These are phyloP conservation scores for Asterochloris erici DNA, from an alignment of 139 green algal species.

Conservation along the genomic window DNA sequence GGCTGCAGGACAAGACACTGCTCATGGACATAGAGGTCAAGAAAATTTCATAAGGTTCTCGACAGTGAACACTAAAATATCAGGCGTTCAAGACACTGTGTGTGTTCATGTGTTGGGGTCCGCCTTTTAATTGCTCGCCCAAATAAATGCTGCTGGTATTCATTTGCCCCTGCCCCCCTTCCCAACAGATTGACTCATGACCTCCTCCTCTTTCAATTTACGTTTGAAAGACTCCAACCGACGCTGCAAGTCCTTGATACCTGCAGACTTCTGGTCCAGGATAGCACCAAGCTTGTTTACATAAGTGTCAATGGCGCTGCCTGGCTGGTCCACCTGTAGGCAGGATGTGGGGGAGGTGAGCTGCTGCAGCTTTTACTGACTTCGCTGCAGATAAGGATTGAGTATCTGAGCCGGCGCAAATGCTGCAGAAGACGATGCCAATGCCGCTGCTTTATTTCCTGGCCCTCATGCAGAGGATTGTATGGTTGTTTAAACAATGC, in stretches of 20 bases:
- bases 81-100: no score
- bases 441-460: no score
- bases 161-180: not conserved
- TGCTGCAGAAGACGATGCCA: no score
- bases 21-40: slow-evolving; percentile 88
- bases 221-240: slow-evolving; percentile 60
- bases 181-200: slow-evolving; percentile 10
- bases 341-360: not conserved
- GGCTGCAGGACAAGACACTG: slow-evolving; percentile 69
- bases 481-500: no score
- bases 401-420: no score
- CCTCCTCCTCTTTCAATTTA: slow-evolving; percentile 10
- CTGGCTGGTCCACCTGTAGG: slow-evolving; percentile 74
- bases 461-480: no score
- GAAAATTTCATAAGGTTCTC: not conserved
- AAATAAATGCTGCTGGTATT: no score
- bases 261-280: slow-evolving; percentile 53
- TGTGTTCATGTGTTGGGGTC: no score
- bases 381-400: no score
- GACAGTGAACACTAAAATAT: no score
- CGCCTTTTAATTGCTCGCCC: no score
- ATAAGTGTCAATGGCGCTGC: slow-evolving; percentile 75
- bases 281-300: slow-evolving; percentile 59
- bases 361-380: not conserved
- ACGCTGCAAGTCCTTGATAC: slow-evolving; percentile 44